A percentile compares a stretch with the other conserved stretches of the same genome.
phyloP scores from a whole-genome alignment of 208 protist genomes.

The Paratrypanosoma confusum region DNA sequence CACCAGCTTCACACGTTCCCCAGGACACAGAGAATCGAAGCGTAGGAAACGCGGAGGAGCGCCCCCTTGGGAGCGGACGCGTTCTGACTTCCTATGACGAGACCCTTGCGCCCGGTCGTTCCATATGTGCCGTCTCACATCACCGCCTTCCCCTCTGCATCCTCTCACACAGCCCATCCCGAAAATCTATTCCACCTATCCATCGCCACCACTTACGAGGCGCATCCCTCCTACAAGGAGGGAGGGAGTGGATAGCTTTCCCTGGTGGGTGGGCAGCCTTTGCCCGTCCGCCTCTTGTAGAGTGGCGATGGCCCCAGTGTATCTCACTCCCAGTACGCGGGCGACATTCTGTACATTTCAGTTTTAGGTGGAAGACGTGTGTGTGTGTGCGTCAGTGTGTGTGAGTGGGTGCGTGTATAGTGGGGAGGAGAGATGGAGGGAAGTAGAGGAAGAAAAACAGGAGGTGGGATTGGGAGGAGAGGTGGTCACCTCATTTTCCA shows the following conservation, averaged over 20 bases:
- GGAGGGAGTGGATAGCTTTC: not conserved
- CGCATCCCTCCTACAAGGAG: conserved; percentile 7
- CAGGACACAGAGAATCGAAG: too few species aligned
- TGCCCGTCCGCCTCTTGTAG: conserved; percentile 8
- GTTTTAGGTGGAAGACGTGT: conserved; percentile 5
- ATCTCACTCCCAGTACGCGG: not conserved
- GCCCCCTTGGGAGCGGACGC: too few species aligned
- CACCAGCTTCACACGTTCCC: too few species aligned
- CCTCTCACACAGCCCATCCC: too few species aligned
- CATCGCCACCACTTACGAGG: conserved; percentile 7
- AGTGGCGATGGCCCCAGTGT: conserved; percentile 4
- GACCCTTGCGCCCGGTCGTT: too few species aligned
- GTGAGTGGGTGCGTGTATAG: not conserved
- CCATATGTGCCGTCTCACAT: too few species aligned
- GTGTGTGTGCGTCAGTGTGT: not conserved
- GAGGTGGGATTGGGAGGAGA: too few species aligned
- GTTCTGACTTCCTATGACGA: too few species aligned
- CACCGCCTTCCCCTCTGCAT: too few species aligned
- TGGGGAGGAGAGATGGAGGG: not conserved
- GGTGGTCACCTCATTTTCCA: too few species aligned
- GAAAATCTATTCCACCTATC: too few species aligned
- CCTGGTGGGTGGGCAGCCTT: not conserved
- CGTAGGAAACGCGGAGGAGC: too few species aligned
- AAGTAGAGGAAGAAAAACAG: not conserved
- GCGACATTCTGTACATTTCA: conserved; percentile 2